These are phyloP conservation scores for Salix suchowensis DNA, from an alignment of 345 rosid species.

Conservation along the genomic window DNA sequence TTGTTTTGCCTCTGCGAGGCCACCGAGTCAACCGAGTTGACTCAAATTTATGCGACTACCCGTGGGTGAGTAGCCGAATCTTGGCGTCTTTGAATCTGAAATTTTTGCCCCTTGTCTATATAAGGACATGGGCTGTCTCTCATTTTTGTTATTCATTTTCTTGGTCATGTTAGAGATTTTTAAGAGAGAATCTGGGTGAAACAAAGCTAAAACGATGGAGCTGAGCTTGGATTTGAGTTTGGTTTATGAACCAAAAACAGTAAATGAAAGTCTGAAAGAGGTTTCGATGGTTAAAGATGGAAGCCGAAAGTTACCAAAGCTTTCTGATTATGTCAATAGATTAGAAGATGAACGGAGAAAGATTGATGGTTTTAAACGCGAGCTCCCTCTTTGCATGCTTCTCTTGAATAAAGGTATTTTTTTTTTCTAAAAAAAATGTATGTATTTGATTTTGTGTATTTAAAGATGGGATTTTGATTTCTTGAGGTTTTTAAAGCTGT, in stretches of 20 bases:
- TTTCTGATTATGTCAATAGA: slow-evolving; percentile 43
- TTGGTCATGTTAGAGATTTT: slow-evolving; percentile 13
- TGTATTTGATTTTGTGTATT: not conserved
- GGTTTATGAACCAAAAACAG: slow-evolving; percentile 40
- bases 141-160: slow-evolving; percentile 13
- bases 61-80: slow-evolving; percentile 34
- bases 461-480: slow-evolving; percentile 1
- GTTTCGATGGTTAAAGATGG: slow-evolving; percentile 36
- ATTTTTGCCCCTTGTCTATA: slow-evolving; percentile 6
- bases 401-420: slow-evolving; percentile 55
- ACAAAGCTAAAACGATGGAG: slow-evolving; percentile 37
- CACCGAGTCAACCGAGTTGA: slow-evolving; percentile 18
- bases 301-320: slow-evolving; percentile 36
- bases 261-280: slow-evolving; percentile 45
- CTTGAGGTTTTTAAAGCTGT: slow-evolving; percentile 1
- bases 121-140: not conserved
- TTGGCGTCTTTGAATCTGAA: slow-evolving; percentile 38
- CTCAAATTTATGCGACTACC: slow-evolving; percentile 35
- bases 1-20: not conserved
- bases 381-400: slow-evolving; percentile 75
- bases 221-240: slow-evolving; percentile 58
- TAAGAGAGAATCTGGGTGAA: not conserved
- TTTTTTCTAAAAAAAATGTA: not conserved
- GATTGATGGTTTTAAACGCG: slow-evolving; percentile 68
- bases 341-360: slow-evolving; percentile 67